Conservation (phyloP, 768 basidiomycete genomes). For the Suillus placidus region DNA sequence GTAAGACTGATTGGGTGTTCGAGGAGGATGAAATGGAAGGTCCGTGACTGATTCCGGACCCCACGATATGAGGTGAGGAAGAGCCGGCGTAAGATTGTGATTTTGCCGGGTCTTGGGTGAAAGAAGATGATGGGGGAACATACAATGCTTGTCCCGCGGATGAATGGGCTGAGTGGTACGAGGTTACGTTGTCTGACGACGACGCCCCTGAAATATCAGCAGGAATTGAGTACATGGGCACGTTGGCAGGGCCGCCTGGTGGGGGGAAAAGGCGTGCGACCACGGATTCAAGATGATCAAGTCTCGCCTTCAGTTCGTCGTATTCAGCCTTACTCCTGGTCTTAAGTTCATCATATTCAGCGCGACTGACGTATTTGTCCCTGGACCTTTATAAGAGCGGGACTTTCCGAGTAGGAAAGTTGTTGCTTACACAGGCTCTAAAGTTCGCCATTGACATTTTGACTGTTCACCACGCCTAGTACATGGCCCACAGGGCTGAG, state of each 20-base stretch:
- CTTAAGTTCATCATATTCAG: slow-evolving; percentile 78
- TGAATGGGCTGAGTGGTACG: slow-evolving; percentile 32
- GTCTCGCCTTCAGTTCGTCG: slow-evolving; percentile 64
- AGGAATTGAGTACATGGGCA: slow-evolving; percentile 34
- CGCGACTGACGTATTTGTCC: slow-evolving; percentile 79
- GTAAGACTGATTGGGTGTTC: slow-evolving; percentile 19
- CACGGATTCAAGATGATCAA: slow-evolving; percentile 61
- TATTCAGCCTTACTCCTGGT: slow-evolving; percentile 41
- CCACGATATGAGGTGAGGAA: slow-evolving; percentile 26
- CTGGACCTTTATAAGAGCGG: slow-evolving; percentile 37
- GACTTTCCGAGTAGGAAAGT: slow-evolving; percentile 5
- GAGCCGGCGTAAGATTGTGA: slow-evolving; percentile 30
- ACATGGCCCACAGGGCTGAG: slow-evolving; percentile 83
- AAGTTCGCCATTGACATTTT: slow-evolving; percentile 82
- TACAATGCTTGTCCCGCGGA: slow-evolving; percentile 31
- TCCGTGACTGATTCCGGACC: slow-evolving; percentile 21
- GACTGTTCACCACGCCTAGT: slow-evolving; percentile 76
- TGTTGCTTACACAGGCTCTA: slow-evolving; percentile 73
- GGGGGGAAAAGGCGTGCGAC: slow-evolving; percentile 45
- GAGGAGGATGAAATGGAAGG: slow-evolving; percentile 25
- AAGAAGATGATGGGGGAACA: slow-evolving; percentile 25
- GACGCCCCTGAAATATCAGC: slow-evolving; percentile 33
- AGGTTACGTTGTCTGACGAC: slow-evolving; percentile 25
- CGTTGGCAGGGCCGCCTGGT: slow-evolving; percentile 26
- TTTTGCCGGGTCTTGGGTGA: slow-evolving; percentile 28